Conservation (phyloP, 2,329 filamentous ascomycete species). For the Aspergillus candidus region DNA sequence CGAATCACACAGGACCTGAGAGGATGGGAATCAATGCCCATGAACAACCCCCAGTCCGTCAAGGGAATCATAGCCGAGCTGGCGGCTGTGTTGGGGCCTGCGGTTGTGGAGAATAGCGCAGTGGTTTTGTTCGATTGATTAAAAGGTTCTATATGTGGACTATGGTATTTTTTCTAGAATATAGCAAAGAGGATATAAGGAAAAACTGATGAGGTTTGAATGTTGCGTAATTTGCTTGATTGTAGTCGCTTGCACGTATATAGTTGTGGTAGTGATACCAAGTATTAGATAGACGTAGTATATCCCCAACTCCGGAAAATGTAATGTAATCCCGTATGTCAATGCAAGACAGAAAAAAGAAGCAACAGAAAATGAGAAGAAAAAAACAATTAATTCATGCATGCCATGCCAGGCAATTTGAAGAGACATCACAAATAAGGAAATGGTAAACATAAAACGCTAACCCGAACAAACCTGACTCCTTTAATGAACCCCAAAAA, state of each 20-base stretch:
- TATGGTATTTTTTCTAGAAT: too few species aligned
- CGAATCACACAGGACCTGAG: conserved; percentile 35
- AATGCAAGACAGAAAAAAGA: background rate
- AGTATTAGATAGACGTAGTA: background rate
- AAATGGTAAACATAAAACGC: background rate
- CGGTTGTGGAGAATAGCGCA: conserved; percentile 36
- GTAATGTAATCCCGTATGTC: too few species aligned
- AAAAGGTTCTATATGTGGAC: background rate
- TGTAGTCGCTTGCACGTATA: too few species aligned
- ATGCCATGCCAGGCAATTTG: conserved; percentile 2
- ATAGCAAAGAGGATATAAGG: too few species aligned
- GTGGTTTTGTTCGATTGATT: conserved; percentile 34
- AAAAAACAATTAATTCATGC: background rate
- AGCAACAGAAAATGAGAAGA: background rate
- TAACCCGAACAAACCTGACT: background rate
- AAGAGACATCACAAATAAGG: background rate
- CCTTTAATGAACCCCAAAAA: too few species aligned
- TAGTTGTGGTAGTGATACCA: background rate
- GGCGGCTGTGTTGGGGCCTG: conserved; percentile 40
- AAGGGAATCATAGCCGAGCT: conserved; percentile 45
- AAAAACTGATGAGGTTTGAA: too few species aligned
- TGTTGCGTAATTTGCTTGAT: too few species aligned
- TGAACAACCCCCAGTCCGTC: conserved; percentile 39
- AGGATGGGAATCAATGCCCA: conserved; percentile 41
- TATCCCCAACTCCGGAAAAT: background rate